Evolutionary conservation across 768 basidiomycete genomes (phyloP), one percentile per base, ranked within the genome.

Genomic region (Phylloporus sp.): DNA sequence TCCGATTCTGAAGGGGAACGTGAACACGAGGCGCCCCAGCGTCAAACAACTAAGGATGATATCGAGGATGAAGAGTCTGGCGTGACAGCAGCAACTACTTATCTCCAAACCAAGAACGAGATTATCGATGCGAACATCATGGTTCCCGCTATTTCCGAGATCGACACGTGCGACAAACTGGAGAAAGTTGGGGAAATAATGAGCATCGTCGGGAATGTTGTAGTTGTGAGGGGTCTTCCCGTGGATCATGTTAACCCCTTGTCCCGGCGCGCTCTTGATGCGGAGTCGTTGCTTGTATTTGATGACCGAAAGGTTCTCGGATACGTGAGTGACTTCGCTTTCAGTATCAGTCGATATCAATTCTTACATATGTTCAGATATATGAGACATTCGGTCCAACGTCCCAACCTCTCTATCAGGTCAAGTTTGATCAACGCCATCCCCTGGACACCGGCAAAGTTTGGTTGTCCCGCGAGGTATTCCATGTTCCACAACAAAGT

Each of bases 371-470:
- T 32, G 41, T 9, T 63, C 9, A 94, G 90, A 74, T 97, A 42
- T 89, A 86, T 61, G 95, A 98, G 69, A 96, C 94, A 0, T 98
- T 98, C 67, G 95, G 95, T 9, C 92, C 95, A 3, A 90, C 94
- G 9, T 76, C 79, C 17, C 84, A 89, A 49, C 95, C 95, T 6
- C 71, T 95, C 47, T 98, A 98, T 62, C 86, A 91, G 56, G 74
- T 97, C 53, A 83, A 82, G 58, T 90, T 94, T 66, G 85, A 76
- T 54, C 71, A 80, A 28, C 62, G 72, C 4, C 84, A 81, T 55
- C 79, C 86, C 5, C 63, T 88, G 35, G 74, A 87, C 59, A 60
- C 69, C 11, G 71, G 77, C 44, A 77, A 76, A 57, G 73, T 85
- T 33, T 65, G 66, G 45, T 50, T 79, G 15, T 76, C 76, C 21